These are phyloP conservation scores for Euphorbia pulcherrima DNA, from an alignment of 345 rosid genomes.

Conservation along the genomic window DNA sequence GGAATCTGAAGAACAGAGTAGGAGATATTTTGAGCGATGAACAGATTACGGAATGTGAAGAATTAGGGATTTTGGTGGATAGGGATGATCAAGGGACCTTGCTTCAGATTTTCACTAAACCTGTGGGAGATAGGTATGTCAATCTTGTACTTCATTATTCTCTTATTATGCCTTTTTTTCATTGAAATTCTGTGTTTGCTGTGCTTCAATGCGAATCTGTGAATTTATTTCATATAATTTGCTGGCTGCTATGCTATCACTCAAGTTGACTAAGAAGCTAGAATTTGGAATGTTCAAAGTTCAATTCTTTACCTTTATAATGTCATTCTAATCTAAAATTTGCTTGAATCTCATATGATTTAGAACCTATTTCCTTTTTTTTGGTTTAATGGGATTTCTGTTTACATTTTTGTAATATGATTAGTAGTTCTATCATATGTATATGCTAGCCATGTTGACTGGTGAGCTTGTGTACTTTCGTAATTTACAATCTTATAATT, in stretches of 20 bases:
- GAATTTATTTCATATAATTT: no score
- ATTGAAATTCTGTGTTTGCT: neutral
- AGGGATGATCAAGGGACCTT: constrained; percentile 93
- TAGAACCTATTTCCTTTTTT: no score
- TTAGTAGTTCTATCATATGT: no score
- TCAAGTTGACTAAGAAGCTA: neutral
- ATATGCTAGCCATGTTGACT: no score
- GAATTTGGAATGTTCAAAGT: neutral
- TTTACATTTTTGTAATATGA: no score
- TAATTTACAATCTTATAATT: no score
- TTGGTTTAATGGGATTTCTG: no score
- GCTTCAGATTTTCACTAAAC: constrained; percentile 96
- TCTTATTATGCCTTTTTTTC: neutral
- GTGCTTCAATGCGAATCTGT: no score
- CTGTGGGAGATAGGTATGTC: constrained; percentile 77
- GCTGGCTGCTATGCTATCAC: neutral
- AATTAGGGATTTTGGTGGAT: constrained; percentile 84
- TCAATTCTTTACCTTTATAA: no score
- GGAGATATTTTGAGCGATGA: constrained; percentile 74
- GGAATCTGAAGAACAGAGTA: constrained; percentile 62
- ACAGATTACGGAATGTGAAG: constrained; percentile 82
- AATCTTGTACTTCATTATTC: neutral
- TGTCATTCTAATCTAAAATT: no score
- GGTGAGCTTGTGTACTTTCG: no score
- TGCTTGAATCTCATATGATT: no score